These are phyloP conservation scores for Ricinus communis DNA, from an alignment of 345 rosid genomes.

Conservation along the genomic window DNA sequence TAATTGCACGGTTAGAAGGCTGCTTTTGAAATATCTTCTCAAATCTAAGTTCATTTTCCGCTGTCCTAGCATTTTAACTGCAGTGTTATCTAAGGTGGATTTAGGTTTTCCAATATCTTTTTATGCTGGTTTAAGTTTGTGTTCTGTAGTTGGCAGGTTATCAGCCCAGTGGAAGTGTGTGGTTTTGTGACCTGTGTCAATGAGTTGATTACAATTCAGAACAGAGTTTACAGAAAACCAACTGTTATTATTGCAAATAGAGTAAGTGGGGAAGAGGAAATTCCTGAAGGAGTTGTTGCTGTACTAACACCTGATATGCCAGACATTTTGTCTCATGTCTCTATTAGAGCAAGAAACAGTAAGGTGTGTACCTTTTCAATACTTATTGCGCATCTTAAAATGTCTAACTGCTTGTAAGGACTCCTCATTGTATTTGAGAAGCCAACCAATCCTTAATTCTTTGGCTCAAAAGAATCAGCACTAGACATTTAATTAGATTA, in stretches of 20 bases:
- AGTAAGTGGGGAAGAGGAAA: slow-evolving; percentile 49
- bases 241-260: slow-evolving; percentile 36
- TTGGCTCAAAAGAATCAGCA: slow-evolving; percentile 6
- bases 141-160: slow-evolving; percentile 44
- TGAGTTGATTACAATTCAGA: slow-evolving; percentile 37
- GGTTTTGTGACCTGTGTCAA: slow-evolving; percentile 32
- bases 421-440: slow-evolving; percentile 6
- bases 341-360: slow-evolving; percentile 45
- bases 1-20: not conserved
- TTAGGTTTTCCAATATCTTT: not conserved
- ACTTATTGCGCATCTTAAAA: not conserved
- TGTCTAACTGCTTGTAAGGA: not conserved
- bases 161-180: slow-evolving; percentile 45
- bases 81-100: not conserved
- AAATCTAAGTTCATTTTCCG: not conserved
- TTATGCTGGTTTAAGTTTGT: slow-evolving; percentile 7
- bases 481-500: not conserved
- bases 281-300: slow-evolving; percentile 45
- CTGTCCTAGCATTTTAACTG: not conserved
- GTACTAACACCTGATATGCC: slow-evolving; percentile 45
- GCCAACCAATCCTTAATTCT: slow-evolving; percentile 3
- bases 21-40: not conserved
- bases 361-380: slow-evolving; percentile 24
- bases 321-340: slow-evolving; percentile 44
- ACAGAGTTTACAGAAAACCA: slow-evolving; percentile 39